phyloP scores from a whole-genome alignment of 2,329 filamentous ascomycete genomes.

The Claviceps africana region DNA sequence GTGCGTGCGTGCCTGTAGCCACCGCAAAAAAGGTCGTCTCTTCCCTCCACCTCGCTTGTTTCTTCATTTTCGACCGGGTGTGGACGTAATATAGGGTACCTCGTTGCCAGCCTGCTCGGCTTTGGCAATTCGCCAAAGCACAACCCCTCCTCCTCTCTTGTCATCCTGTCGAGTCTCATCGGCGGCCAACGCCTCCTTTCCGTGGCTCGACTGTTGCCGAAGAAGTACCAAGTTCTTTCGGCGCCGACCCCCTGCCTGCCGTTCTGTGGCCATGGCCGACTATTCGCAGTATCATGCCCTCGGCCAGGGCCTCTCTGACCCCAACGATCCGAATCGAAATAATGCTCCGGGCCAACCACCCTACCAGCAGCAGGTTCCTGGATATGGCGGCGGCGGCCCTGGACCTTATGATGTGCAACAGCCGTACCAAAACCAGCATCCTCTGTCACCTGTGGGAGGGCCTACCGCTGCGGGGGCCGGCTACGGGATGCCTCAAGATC shows the following conservation, averaged over 20 bases:
- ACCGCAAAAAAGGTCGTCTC: neutral
- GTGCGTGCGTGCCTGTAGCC: neutral
- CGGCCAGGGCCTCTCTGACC: slow-evolving; percentile 41
- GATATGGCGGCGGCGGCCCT: slow-evolving; percentile 13
- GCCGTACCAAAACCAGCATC: slow-evolving; percentile 4
- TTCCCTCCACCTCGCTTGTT: neutral
- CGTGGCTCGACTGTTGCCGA: slow-evolving; percentile 3
- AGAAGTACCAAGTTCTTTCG: neutral
- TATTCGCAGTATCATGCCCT: slow-evolving; percentile 42
- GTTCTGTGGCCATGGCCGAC: slow-evolving; percentile 37
- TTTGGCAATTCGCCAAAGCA: neutral
- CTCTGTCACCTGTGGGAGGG: neutral
- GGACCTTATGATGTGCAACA: slow-evolving; percentile 9
- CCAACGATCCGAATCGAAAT: slow-evolving; percentile 38
- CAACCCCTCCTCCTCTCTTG: slow-evolving; percentile 2
- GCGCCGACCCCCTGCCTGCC: neutral
- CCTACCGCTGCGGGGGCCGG: slow-evolving; percentile 9
- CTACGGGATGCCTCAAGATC: slow-evolving; percentile 20
- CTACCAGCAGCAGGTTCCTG: slow-evolving; percentile 31
- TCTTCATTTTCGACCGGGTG: neutral
- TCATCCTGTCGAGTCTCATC: neutral
- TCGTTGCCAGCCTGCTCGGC: neutral
- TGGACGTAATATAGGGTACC: neutral
- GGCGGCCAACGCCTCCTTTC: slow-evolving; percentile 1
- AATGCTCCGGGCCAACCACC: slow-evolving; percentile 37